A percentile compares a stretch with the other conserved stretches of the same genome.
phyloP scores from a whole-genome alignment of 371 early-diverging fungal species.

The Circinella minor region DNA sequence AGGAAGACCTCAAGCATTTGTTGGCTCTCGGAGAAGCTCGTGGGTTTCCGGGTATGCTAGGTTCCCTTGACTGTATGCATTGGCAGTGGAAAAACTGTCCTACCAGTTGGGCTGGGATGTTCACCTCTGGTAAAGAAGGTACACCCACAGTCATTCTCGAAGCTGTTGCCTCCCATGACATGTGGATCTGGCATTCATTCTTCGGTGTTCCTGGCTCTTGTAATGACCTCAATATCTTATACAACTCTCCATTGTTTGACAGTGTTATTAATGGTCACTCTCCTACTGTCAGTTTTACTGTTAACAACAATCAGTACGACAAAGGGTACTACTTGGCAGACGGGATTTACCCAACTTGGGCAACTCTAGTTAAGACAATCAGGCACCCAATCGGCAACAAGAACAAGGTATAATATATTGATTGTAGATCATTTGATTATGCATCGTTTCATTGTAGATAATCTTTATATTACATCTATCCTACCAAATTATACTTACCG shows the following conservation, averaged over 20 bases:
- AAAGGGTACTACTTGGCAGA: too few relatives aligned
- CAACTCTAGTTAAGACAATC: slow-evolving; percentile 3
- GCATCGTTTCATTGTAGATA: too few relatives aligned
- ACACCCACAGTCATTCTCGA: not conserved
- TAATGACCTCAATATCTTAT: too few relatives aligned
- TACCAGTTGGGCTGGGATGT: not conserved
- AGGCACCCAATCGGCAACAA: not conserved
- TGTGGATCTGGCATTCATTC: slow-evolving; percentile 6
- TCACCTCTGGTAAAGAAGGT: not conserved
- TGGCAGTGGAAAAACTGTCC: slow-evolving; percentile 4
- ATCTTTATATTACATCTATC: too few relatives aligned
- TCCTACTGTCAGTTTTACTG: too few relatives aligned
- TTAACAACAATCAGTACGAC: too few relatives aligned
- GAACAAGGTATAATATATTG: not conserved
- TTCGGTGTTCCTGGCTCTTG: too few relatives aligned
- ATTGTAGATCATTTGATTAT: not conserved
- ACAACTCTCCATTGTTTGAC: too few relatives aligned
- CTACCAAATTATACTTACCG: not conserved
- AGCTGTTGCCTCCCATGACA: not conserved
- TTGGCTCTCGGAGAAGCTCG: slow-evolving; percentile 1
- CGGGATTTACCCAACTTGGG: too few relatives aligned
- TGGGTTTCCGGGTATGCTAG: not conserved
- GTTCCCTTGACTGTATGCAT: slow-evolving; percentile 2
- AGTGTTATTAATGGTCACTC: too few relatives aligned
- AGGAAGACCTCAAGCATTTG: not conserved